These are phyloP conservation scores for Tuber umbilicatum DNA, from an alignment of 495 filamentous ascomycete genomes.

Conservation along the genomic window DNA sequence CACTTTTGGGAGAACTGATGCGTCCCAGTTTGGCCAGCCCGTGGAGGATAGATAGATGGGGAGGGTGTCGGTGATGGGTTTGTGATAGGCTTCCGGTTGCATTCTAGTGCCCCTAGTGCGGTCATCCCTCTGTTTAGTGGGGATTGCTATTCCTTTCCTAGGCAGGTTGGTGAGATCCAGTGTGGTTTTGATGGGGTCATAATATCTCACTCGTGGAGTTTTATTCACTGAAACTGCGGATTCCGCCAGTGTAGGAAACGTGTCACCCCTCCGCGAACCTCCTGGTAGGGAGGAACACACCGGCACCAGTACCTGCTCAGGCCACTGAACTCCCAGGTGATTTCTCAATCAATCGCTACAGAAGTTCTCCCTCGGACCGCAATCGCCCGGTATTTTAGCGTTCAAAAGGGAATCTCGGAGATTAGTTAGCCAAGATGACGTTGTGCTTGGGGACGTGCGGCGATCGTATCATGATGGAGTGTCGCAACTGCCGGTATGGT, in stretches of 20 bases:
- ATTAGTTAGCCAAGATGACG: neutral
- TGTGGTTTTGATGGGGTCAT: neutral
- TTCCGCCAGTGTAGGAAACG: neutral
- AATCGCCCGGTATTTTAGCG: neutral
- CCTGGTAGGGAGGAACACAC: too few relatives aligned
- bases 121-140: neutral
- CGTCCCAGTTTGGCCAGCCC: too few relatives aligned
- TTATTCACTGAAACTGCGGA: neutral
- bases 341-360: neutral
- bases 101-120: neutral
- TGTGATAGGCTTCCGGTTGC: neutral
- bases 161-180: neutral
- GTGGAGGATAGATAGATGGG: too few relatives aligned
- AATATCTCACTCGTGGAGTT: neutral
- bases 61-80: neutral
- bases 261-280: neutral
- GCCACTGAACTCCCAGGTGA: neutral
- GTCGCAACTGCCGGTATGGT: neutral
- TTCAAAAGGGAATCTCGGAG: neutral
- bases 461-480: neutral
- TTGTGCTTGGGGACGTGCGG: neutral
- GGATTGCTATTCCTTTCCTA: neutral
- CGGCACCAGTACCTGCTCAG: neutral
- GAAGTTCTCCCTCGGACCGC: neutral
- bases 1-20: too few relatives aligned